Evolutionary conservation across 306 rosid genomes (phyloP).

Genomic region (Cucurbita maxima): DNA sequence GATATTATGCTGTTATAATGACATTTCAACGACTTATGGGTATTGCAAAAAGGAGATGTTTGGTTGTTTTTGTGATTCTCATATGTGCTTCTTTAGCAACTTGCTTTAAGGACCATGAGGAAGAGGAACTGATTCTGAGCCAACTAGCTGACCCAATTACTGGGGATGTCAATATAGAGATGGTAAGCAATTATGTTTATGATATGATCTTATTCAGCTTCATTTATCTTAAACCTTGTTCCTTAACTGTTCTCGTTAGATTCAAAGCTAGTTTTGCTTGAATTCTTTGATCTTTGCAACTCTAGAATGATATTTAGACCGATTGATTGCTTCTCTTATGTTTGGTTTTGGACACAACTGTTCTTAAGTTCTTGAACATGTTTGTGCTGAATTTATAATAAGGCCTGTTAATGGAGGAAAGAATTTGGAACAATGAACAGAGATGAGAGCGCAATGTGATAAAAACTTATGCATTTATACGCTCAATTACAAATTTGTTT

Average conservation of each 20-base stretch:
- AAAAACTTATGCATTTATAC: not conserved
- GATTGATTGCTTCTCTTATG: not conserved
- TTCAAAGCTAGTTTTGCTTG: not conserved
- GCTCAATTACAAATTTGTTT: not conserved
- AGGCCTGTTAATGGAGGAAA: not conserved
- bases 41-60: slow-evolving; percentile 31
- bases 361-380: not conserved
- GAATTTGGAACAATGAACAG: not conserved
- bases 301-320: not conserved
- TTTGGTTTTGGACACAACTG: not conserved
- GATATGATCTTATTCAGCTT: not conserved
- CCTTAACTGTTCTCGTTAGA: not conserved
- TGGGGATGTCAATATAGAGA: slow-evolving; percentile 31
- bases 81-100: slow-evolving; percentile 19
- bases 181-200: slow-evolving; percentile 38
- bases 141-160: slow-evolving; percentile 43
- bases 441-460: not conserved
- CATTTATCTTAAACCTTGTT: not conserved
- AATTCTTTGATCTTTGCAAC: not conserved
- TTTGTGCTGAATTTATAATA: not conserved
- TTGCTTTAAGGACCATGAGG: slow-evolving; percentile 26
- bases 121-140: slow-evolving; percentile 29
- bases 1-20: slow-evolving; percentile 29
- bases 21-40: slow-evolving; percentile 30
- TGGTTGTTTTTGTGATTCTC: slow-evolving; percentile 38